phyloP scores from a whole-genome alignment of 805 yeast genomes.

The Lachancea quebecensis region DNA sequence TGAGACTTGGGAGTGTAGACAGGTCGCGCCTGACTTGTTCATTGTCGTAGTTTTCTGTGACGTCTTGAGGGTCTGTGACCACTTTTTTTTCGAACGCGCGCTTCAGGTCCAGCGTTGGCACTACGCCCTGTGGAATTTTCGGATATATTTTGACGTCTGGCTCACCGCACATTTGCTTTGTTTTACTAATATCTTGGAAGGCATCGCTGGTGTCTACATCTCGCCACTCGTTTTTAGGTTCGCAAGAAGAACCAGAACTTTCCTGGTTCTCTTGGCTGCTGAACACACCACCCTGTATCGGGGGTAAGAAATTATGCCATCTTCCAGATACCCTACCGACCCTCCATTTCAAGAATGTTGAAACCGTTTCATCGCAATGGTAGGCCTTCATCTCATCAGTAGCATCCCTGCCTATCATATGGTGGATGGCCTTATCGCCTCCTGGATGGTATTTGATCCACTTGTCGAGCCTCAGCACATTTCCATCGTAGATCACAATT shows the following conservation, averaged over 20 bases:
- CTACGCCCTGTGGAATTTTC: constrained; percentile 42
- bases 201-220: constrained; percentile 2
- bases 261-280: constrained; percentile 27
- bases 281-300: constrained; percentile 74
- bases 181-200: constrained; percentile 1
- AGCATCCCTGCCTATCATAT: constrained; percentile 84
- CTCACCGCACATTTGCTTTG: constrained; percentile 34
- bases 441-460: constrained; percentile 84
- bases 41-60: constrained; percentile 54
- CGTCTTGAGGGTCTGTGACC: constrained; percentile 49
- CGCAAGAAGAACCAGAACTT: constrained; percentile 1
- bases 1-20: constrained; percentile 53
- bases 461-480: constrained; percentile 55
- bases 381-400: constrained; percentile 87
- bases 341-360: constrained; percentile 46
- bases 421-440: constrained; percentile 76
- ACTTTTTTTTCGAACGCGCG: constrained; percentile 25
- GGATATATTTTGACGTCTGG: constrained; percentile 41
- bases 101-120: constrained; percentile 35
- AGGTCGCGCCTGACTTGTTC: constrained; percentile 49
- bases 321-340: constrained; percentile 57
- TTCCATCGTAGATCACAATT: constrained; percentile 56
- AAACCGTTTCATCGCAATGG: constrained; percentile 55
- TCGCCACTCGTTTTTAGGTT: constrained; percentile 5
- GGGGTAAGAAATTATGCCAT: constrained; percentile 79